Evolutionary conservation across 345 rosid species (phyloP), one percentile per base, ranked within the genome.

Genomic region (Nephelium lappaceum): DNA sequence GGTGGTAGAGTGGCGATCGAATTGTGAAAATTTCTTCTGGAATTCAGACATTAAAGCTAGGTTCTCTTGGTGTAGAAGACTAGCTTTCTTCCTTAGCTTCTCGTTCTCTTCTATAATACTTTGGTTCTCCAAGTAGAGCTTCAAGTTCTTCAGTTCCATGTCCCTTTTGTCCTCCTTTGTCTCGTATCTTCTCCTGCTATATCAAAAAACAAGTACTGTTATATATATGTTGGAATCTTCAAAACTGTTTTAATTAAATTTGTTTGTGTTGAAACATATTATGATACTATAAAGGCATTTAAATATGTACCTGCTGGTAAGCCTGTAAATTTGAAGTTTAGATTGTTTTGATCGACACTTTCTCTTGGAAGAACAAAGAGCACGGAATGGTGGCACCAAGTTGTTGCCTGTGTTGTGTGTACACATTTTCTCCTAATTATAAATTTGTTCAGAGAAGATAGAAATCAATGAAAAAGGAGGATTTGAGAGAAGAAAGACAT

Each of bases 51-150:
- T 71, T 58, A 91, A 81, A 43, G 83, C 87, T 67, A 86, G 51
- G 79, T 90, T 92, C 84, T 90, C 94, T 80, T 80, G 88, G 69
- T 84, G 86, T 1, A 90, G 92, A 78, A 89, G 83, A 63, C 47
- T 25, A 60, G 91, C 93, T 80, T 83, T 84, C 87, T 82, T 82
- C 83, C 91, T 84, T 47, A 89, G 78, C 86, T 85, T 89, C 81
- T 88, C 86, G 19, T 92, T 92, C 86, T 86, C 92, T 77, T 90
- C 88, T 12, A 86, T 79, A n/a, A 92, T 92, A 27, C 83, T 85
- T 69, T 72, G 83, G 80, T 92, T 92, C 85, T 86, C 89, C 82
- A 90, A 75, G 67, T 85, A 92, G 57, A 92, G 86, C 89, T 85
- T 87, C 84, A 87, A 77, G 85, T 92, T 92, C 89, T 70, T 78